These are phyloP conservation scores for Camelina neglecta DNA, from an alignment of 345 rosid genomes.

Conservation along the genomic window DNA sequence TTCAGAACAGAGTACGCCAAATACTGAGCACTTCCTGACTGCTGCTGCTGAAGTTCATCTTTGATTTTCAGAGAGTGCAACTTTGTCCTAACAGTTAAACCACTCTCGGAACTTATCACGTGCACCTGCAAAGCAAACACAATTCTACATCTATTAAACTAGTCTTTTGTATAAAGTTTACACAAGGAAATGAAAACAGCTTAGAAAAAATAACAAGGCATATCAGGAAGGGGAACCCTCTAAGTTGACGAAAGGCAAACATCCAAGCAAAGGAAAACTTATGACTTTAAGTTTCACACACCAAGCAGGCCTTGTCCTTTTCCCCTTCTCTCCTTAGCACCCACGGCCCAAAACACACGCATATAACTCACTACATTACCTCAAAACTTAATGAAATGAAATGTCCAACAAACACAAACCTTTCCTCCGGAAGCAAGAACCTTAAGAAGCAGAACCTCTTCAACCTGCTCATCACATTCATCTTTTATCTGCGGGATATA, in stretches of 20 bases:
- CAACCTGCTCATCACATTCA: conserved; percentile 50
- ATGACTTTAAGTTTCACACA: conserved; percentile 28
- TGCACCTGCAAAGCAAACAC: conserved; percentile 62
- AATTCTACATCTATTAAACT: conserved; percentile 34
- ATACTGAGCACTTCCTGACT: conserved; percentile 61
- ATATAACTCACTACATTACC: conserved; percentile 33
- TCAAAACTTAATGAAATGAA: conserved; percentile 22
- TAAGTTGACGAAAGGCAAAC: conserved; percentile 24
- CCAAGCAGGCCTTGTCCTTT: conserved; percentile 20
- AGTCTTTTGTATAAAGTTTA: conserved; percentile 13
- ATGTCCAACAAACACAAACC: conserved; percentile 57
- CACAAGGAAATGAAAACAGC: conserved; percentile 7
- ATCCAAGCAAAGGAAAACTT: conserved; percentile 24
- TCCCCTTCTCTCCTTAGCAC: conserved; percentile 14
- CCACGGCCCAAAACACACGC: conserved; percentile 12
- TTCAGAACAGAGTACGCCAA: conserved; percentile 82
- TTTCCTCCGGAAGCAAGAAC: conserved; percentile 91
- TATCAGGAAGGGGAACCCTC: conserved; percentile 23
- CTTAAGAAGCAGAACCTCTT: conserved; percentile 76
- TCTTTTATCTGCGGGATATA: conserved; percentile 58
- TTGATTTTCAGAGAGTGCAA: conserved; percentile 88
- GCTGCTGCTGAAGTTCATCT: conserved; percentile 84
- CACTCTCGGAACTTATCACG: conserved; percentile 69
- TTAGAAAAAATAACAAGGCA: neutral
- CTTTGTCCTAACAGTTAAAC: conserved; percentile 77